These are phyloP conservation scores for Postia placenta DNA, from an alignment of 768 basidiomycete species.

Conservation along the genomic window DNA sequence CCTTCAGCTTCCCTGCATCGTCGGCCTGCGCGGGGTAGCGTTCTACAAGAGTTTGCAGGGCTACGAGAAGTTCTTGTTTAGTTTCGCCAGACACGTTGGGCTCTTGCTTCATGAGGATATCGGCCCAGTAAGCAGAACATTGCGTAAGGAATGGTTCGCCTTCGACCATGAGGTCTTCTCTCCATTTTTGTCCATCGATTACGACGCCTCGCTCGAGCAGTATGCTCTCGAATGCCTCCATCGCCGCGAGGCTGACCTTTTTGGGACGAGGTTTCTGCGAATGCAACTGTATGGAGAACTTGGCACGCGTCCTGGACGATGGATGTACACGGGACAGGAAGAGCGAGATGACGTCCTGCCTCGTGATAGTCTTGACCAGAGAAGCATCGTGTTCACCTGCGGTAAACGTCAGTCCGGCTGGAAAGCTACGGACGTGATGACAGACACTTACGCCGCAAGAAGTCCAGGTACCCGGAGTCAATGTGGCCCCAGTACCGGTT, in stretches of 20 bases:
- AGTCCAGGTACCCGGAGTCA: slow-evolving; percentile 79
- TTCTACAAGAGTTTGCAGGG: slow-evolving; percentile 52
- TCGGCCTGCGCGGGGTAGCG: slow-evolving; percentile 52
- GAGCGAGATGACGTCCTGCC: slow-evolving; percentile 66
- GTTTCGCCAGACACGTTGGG: slow-evolving; percentile 30
- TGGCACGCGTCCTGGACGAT: slow-evolving; percentile 61
- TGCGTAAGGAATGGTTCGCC: slow-evolving; percentile 50
- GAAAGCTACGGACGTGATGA: not conserved
- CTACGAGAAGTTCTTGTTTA: slow-evolving; percentile 39
- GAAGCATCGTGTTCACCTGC: slow-evolving; percentile 72
- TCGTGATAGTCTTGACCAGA: slow-evolving; percentile 56
- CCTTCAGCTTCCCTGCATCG: slow-evolving; percentile 36
- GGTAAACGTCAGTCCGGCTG: not conserved
- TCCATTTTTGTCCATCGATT: slow-evolving; percentile 46
- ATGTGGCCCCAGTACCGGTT: slow-evolving; percentile 66
- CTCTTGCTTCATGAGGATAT: slow-evolving; percentile 33
- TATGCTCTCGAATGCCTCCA: slow-evolving; percentile 51
- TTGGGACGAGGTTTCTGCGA: slow-evolving; percentile 59
- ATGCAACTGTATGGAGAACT: slow-evolving; percentile 77
- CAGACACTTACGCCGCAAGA: slow-evolving; percentile 63
- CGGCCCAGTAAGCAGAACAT: slow-evolving; percentile 61
- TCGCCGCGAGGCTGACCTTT: slow-evolving; percentile 59
- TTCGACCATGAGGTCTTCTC: slow-evolving; percentile 42
- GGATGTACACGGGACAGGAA: slow-evolving; percentile 70
- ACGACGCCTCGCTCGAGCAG: slow-evolving; percentile 44